Base-by-base conservation (phyloP, 2,329 filamentous ascomycete genomes). In the Ceratocystis huliohia region DNA sequence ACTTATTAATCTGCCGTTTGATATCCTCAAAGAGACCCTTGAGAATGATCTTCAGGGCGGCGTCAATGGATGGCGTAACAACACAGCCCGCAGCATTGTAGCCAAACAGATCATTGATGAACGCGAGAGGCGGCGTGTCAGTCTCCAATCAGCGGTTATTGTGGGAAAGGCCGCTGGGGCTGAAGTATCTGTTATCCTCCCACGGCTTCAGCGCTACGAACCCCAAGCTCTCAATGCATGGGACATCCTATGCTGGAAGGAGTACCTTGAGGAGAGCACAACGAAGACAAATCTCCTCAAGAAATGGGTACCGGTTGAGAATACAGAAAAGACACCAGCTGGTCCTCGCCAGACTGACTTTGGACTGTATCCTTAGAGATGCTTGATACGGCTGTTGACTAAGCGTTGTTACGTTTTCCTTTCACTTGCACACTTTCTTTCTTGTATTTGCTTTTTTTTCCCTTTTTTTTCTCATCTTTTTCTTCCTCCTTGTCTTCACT, bases 1-100 rank as follows among this genome's bases (percentile, higher is more conserved):
- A 25, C 77, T 92, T 1, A 76, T 90, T 64, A 89, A 88, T 50
- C 76, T 91, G 5, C 88, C 88, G 0, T 88, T 88, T 70, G 77
- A 81, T 15, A 77, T 86, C 33, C 77, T 92, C 28, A 86, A 88
- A 74, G 79, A 80, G 68, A 75, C 89, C 1, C 78, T 91, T 44
- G 86, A 88, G 70, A 79, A 78, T 13, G 69, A 71, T 5, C 78
- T 78, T 30, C 78, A 85, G 7, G 82, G 81, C 53, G 77, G 77
- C 57, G 75, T 77, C 37, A 76, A 77, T n/a, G 80, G 77, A 25
- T 83, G 80, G 78, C 77, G 79, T 30, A 80, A 75, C 48, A 75
- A 76, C 1, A 76, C 79, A 66, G 73, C 78, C 30, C 77, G 81
- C 22, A 77, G 79, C 67, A 77, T 78, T 7, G 76, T 81, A 17